phyloP scores from a whole-genome alignment of 441 rosid species.

The Melastoma candidum region DNA sequence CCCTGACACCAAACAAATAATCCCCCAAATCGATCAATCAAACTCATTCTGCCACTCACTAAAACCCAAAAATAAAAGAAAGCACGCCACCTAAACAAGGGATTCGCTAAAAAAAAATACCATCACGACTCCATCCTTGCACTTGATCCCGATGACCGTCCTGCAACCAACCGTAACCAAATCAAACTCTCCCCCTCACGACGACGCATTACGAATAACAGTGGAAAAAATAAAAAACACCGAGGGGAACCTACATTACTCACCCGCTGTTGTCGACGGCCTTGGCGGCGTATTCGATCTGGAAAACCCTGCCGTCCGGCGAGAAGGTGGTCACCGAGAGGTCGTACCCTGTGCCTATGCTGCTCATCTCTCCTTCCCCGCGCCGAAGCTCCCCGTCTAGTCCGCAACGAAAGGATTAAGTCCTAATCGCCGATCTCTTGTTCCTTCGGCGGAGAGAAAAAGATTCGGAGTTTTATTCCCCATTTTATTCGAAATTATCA shows the following conservation, averaged over 20 bases:
- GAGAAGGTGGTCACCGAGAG: constrained; percentile 96
- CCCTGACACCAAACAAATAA: constrained; percentile 38
- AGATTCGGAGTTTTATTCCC: too few species aligned
- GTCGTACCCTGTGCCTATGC: constrained; percentile 99
- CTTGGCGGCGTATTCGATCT: constrained; percentile 99
- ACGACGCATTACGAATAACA: too few species aligned
- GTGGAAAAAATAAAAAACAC: constrained; percentile 1
- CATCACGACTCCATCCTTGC: constrained; percentile 97
- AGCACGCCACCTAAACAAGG: constrained; percentile 3
- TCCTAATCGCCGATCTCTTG: too few species aligned
- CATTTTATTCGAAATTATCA: too few species aligned
- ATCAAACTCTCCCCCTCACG: background rate
- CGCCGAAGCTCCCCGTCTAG: too few species aligned
- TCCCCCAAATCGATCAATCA: background rate
- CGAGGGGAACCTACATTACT: background rate
- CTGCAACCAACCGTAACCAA: constrained; percentile 24
- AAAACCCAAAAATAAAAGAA: too few species aligned
- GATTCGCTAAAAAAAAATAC: constrained; percentile 20
- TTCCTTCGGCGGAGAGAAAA: too few species aligned
- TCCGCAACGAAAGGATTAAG: too few species aligned
- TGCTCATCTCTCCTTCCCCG: constrained; percentile 42
- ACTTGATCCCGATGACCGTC: constrained; percentile 89
- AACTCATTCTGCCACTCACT: background rate
- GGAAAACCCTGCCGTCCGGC: constrained; percentile 97
- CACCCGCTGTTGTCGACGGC: constrained; percentile 99